A percentile compares a stretch with the other conserved stretches of the same genome.
phyloP scores from a whole-genome alignment of 2,329 filamentous ascomycete species.

The Apiospora kogelbergensis region DNA sequence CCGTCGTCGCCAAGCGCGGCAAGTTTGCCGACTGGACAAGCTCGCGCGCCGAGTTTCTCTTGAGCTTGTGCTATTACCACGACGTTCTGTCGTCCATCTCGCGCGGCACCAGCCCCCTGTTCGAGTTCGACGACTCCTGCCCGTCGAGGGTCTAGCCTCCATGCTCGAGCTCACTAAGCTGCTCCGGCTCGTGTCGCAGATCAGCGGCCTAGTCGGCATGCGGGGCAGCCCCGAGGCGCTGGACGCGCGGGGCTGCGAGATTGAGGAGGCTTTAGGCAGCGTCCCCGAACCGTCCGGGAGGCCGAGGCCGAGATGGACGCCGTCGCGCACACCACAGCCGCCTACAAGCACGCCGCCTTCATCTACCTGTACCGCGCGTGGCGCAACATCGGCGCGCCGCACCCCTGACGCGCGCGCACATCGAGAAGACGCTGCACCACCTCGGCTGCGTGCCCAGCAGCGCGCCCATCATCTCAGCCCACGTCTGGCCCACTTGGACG shows the following conservation, averaged over 20 bases:
- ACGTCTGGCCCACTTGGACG: slow-evolving; percentile 34
- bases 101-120: slow-evolving; percentile 23
- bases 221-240: slow-evolving; percentile 11
- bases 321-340: slow-evolving; percentile 26
- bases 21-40: slow-evolving; percentile 15
- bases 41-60: slow-evolving; percentile 27
- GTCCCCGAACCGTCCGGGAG: slow-evolving; percentile 12
- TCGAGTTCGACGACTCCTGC: slow-evolving; percentile 24
- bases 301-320: slow-evolving; percentile 15
- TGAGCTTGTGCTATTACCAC: slow-evolving; percentile 31
- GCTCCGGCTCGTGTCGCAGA: slow-evolving; percentile 23
- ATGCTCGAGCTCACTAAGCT: slow-evolving; percentile 23
- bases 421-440: slow-evolving; percentile 25
- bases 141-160: slow-evolving; percentile 22
- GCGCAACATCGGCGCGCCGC: slow-evolving; percentile 20
- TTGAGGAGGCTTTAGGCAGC: slow-evolving; percentile 15
- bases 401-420: slow-evolving; percentile 16
- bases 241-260: slow-evolving; percentile 15
- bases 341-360: slow-evolving; percentile 31
- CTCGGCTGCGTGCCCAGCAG: slow-evolving; percentile 24
- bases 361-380: slow-evolving; percentile 33
- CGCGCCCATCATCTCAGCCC: slow-evolving; percentile 29
- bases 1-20: slow-evolving; percentile 21
- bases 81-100: slow-evolving; percentile 32
- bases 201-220: slow-evolving; percentile 25